Evolutionary conservation across 805 yeast species (phyloP).

Genomic region (Tetrapisispora taiwanensis): DNA sequence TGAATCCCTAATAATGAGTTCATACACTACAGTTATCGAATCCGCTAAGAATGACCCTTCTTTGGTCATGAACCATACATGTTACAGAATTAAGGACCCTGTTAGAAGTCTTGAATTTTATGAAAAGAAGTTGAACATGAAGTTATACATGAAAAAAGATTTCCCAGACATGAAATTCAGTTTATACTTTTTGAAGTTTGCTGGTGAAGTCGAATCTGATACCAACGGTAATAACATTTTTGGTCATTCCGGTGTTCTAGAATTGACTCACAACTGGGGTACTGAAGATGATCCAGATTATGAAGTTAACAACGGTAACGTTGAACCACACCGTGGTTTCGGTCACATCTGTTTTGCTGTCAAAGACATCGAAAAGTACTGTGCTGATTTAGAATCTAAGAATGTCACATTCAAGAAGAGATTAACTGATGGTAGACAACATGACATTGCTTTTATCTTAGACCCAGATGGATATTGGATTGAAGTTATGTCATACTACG

Average conservation of each 20-base stretch:
- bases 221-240: constrained; percentile 10
- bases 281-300: constrained; percentile 48
- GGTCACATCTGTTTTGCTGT: constrained; percentile 91
- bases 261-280: constrained; percentile 74
- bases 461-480: constrained; percentile 98
- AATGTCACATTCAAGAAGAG: constrained; percentile 76
- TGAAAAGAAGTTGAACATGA: constrained; percentile 63
- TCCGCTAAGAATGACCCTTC: constrained; percentile 21
- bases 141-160: constrained; percentile 41
- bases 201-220: constrained; percentile 13
- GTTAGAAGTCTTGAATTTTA: constrained; percentile 64
- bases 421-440: constrained; percentile 82
- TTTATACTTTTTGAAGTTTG: constrained; percentile 55
- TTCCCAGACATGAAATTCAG: constrained; percentile 49
- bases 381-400: constrained; percentile 44
- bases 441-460: constrained; percentile 83
- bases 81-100: constrained; percentile 78
- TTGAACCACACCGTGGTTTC: constrained; percentile 76
- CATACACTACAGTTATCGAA: constrained; percentile 6
- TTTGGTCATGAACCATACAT: constrained; percentile 49
- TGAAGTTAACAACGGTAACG: constrained; percentile 70
- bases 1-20: not conserved
- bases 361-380: constrained; percentile 58
- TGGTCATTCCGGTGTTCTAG: constrained; percentile 53
- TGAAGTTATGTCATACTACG: constrained; percentile 58